Percentiles rank a stretch among this genome's conserved stretches.
Conservation (phyloP, 305 asterid species). For the Fraxinus greggii region DNA sequence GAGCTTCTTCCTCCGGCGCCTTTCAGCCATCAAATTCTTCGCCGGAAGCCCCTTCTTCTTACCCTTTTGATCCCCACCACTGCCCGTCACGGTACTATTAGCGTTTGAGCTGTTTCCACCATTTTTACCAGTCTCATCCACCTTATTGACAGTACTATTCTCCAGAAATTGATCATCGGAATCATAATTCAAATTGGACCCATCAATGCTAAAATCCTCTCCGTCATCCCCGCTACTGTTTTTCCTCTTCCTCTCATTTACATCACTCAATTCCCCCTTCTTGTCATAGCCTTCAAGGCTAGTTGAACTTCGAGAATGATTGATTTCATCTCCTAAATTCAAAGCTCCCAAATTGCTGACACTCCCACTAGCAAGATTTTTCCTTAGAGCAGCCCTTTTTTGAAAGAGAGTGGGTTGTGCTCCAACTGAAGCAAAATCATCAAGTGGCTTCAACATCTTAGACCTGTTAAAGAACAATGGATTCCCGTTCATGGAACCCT, state of each 20-base stretch:
- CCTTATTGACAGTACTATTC: constrained; percentile 25
- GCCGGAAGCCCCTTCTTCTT: constrained; percentile 92
- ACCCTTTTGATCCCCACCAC: constrained; percentile 59
- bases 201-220: constrained; percentile 73
- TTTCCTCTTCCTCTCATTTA: constrained; percentile 47
- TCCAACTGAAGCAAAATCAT: constrained; percentile 54
- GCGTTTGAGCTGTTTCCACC: constrained; percentile 54
- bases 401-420: constrained; percentile 87
- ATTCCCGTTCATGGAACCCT: constrained; percentile 31
- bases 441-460: constrained; percentile 71
- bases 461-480: constrained; percentile 48
- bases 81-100: constrained; percentile 37
- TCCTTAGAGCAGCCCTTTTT: constrained; percentile 82
- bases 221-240: constrained; percentile 54
- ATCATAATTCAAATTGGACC: constrained; percentile 62
- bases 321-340: constrained; percentile 35
- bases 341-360: constrained; percentile 44
- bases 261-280: constrained; percentile 29
- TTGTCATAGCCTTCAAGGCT: constrained; percentile 28
- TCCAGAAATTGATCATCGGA: constrained; percentile 70
- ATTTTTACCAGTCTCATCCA: constrained; percentile 34
- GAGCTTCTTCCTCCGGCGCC: constrained; percentile 91
- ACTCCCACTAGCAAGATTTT: constrained; percentile 42
- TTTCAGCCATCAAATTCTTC: constrained; percentile 91
- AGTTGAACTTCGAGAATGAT: constrained; percentile 27